A percentile compares a stretch with the other conserved stretches of the same genome.
These are phyloP conservation scores for Tremellales sp. DNA, from an alignment of 1,284 basidiomycete species.

Conservation along the genomic window DNA sequence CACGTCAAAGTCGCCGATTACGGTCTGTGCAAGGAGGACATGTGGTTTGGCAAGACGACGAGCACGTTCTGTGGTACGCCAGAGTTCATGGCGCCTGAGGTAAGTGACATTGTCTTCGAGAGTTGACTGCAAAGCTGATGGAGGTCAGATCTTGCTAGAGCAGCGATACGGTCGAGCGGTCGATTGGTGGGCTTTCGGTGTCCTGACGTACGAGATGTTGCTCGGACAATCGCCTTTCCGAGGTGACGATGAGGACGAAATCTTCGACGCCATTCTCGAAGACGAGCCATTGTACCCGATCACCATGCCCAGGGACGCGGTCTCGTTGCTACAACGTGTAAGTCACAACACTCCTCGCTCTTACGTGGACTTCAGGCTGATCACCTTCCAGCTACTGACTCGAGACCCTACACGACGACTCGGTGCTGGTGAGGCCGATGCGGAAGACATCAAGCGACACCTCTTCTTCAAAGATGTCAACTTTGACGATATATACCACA, in stretches of 20 bases:
- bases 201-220: slow-evolving; percentile 98
- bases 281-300: slow-evolving; percentile 98
- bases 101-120: slow-evolving; percentile 42
- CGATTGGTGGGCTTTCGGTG: slow-evolving; percentile 99
- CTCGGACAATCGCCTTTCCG: slow-evolving; percentile 98
- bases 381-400: slow-evolving; percentile 68
- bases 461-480: slow-evolving; percentile 97
- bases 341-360: slow-evolving; percentile 5
- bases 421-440: slow-evolving; percentile 90
- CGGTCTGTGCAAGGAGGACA: slow-evolving; percentile 98
- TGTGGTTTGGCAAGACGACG: slow-evolving; percentile 97
- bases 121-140: background rate
- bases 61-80: slow-evolving; percentile 99
- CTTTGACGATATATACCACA: slow-evolving; percentile 93
- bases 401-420: slow-evolving; percentile 88
- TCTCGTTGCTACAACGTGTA: slow-evolving; percentile 91
- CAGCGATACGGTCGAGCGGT: slow-evolving; percentile 97
- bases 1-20: slow-evolving; percentile 99
- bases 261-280: slow-evolving; percentile 98
- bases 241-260: slow-evolving; percentile 99
- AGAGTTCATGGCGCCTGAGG: slow-evolving; percentile 99
- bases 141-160: slow-evolving; percentile 80
- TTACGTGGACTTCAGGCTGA: background rate
- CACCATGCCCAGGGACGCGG: slow-evolving; percentile 98
- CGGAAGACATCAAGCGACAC: slow-evolving; percentile 95